These are phyloP conservation scores for Ophiosphaerella herpotricha DNA, from an alignment of 2,329 filamentous ascomycete genomes.

Conservation along the genomic window DNA sequence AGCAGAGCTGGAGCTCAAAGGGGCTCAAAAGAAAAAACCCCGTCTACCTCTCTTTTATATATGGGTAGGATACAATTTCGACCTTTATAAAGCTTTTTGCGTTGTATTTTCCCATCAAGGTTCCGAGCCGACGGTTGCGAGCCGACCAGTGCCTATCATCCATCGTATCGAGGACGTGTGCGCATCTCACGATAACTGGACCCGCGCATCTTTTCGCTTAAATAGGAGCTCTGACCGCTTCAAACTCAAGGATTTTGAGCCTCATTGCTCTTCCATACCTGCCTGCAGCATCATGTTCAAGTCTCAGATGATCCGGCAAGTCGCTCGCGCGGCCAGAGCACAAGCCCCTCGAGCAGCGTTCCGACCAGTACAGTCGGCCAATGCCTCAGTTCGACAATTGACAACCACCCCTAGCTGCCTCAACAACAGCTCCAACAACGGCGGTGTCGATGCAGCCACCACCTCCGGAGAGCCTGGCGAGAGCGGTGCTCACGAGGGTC, in stretches of 20 bases:
- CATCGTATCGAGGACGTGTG: constrained; percentile 1
- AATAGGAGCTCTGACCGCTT: constrained; percentile 1
- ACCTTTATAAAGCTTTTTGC: not conserved
- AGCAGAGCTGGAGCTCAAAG: constrained; percentile 16
- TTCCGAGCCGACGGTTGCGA: constrained; percentile 12
- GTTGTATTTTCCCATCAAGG: too few relatives aligned
- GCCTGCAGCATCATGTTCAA: constrained; percentile 35
- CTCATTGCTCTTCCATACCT: constrained; percentile 10
- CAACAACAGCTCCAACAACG: constrained; percentile 28
- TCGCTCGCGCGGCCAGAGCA: constrained; percentile 29
- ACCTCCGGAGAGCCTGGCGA: constrained; percentile 46
- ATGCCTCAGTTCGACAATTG: constrained; percentile 31
- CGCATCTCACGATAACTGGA: constrained; percentile 17
- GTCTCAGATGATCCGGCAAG: constrained; percentile 37
- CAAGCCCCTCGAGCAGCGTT: constrained; percentile 35
- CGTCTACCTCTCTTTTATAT: not conserved
- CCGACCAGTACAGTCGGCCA: constrained; percentile 21
- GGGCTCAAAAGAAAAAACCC: constrained; percentile 10
- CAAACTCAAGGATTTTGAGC: constrained; percentile 1
- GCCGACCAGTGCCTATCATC: constrained; percentile 12
- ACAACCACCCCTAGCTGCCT: constrained; percentile 32
- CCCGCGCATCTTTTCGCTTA: constrained; percentile 12
- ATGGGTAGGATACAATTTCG: not conserved
- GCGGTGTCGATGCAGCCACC: constrained; percentile 40
- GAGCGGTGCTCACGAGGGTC: constrained; percentile 61